Conservation (phyloP, 148 eudicot genomes). For the Nepenthes mirabilis region DNA sequence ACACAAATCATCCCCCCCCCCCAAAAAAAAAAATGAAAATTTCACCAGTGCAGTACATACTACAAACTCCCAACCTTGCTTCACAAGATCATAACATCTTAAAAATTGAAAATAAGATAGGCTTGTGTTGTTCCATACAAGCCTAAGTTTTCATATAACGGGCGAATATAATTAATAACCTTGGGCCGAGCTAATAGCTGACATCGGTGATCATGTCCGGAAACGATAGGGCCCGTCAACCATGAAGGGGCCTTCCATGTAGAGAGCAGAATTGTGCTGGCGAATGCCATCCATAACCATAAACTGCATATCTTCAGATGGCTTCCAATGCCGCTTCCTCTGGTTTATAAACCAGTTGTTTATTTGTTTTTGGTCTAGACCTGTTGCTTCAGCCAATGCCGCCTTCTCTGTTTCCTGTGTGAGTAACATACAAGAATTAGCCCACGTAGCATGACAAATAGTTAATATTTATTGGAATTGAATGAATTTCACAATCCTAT, state of each 20-base stretch:
- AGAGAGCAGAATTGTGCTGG: constrained; percentile 57
- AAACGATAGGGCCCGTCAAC: constrained; percentile 72
- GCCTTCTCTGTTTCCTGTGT: constrained; percentile 63
- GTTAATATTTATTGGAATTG: neutral
- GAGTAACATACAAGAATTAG: too few species aligned
- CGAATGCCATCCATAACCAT: constrained; percentile 93
- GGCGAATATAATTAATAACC: neutral
- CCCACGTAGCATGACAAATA: neutral
- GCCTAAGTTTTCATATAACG: too few species aligned
- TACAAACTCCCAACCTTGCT: too few species aligned
- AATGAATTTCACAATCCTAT: neutral
- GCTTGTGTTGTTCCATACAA: too few species aligned
- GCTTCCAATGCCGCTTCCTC: constrained; percentile 43
- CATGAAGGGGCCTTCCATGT: constrained; percentile 88
- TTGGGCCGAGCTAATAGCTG: neutral
- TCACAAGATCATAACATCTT: too few species aligned
- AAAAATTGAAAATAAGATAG: too few species aligned
- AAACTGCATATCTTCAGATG: constrained; percentile 74
- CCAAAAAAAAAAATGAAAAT: too few species aligned
- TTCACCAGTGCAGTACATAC: too few species aligned
- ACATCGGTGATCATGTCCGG: constrained; percentile 35
- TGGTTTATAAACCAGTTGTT: too few species aligned
- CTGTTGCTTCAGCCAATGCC: constrained; percentile 72
- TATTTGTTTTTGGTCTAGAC: constrained; percentile 1
- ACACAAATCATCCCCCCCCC: too few species aligned